Conservation (phyloP, 163 green algal species). For the Scenedesmus sp. region DNA sequence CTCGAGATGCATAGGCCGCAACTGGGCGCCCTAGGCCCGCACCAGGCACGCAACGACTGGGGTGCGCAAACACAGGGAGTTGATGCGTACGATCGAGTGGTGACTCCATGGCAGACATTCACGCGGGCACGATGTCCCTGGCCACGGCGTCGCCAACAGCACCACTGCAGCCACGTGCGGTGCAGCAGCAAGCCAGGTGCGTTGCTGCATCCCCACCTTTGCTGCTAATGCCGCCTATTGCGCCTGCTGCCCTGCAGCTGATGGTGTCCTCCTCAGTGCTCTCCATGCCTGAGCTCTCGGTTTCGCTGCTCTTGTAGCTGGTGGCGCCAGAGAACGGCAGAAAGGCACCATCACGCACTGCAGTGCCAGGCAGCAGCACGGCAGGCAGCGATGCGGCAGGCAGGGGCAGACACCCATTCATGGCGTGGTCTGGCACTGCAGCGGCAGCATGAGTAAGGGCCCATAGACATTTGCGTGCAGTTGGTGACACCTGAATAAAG, state of each 20-base stretch:
- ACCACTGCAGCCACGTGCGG: background rate
- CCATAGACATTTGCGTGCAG: background rate
- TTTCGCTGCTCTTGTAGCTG: constrained; percentile 54
- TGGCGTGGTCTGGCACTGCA: too few relatives aligned
- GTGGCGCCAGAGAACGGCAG: constrained; percentile 43
- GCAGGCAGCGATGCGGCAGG: background rate
- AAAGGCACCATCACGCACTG: constrained; percentile 38
- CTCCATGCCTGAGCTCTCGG: constrained; percentile 9
- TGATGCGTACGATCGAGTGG: too few relatives aligned
- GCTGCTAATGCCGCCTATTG: constrained; percentile 1
- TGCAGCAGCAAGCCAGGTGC: background rate
- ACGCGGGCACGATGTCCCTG: too few relatives aligned
- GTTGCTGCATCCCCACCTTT: background rate
- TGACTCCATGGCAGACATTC: too few relatives aligned
- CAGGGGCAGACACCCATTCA: too few relatives aligned
- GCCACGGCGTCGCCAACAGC: background rate
- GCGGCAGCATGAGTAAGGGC: background rate
- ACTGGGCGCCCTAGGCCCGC: too few relatives aligned
- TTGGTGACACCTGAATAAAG: background rate
- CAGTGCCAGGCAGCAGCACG: background rate
- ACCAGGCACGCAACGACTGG: too few relatives aligned
- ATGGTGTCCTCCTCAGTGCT: constrained; percentile 57
- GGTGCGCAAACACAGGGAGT: too few relatives aligned
- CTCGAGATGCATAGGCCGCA: too few relatives aligned
- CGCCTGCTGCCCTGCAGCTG: constrained; percentile 22